phyloP scores from a whole-genome alignment of 176 grass and related monocot genomes.

The Eragrostis curvula region DNA sequence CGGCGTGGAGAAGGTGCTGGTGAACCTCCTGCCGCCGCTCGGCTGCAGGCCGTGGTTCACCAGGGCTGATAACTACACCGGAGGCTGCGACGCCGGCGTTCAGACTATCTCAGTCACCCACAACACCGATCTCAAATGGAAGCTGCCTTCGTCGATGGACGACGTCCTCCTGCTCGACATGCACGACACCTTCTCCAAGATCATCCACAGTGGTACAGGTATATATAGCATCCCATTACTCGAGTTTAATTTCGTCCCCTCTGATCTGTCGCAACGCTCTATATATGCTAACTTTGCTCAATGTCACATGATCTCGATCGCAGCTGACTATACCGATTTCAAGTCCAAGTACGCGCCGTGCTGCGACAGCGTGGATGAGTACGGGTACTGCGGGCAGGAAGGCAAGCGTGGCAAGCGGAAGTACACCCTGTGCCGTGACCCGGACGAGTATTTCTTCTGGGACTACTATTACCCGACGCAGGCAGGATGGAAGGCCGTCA shows the following conservation, averaged over 20 bases:
- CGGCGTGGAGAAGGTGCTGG: constrained; percentile 46
- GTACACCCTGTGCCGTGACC: constrained; percentile 10
- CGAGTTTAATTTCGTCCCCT: too few species aligned
- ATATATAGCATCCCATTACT: too few species aligned
- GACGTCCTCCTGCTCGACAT: constrained; percentile 22
- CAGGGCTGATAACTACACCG: constrained; percentile 23
- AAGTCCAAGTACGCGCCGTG: constrained; percentile 35
- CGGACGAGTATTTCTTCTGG: constrained; percentile 48
- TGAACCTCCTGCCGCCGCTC: constrained; percentile 50
- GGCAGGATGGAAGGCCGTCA: constrained; percentile 43
- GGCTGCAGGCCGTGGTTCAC: constrained; percentile 49
- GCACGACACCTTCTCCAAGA: constrained; percentile 10
- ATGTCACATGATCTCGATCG: not conserved
- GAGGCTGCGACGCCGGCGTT: not conserved
- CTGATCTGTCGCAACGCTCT: too few species aligned
- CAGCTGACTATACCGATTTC: not conserved
- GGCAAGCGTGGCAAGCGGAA: not conserved
- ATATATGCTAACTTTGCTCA: too few species aligned
- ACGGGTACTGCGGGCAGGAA: constrained; percentile 31
- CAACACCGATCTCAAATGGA: constrained; percentile 15
- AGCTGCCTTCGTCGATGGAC: not conserved
- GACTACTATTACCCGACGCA: constrained; percentile 54
- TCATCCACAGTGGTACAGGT: not conserved
- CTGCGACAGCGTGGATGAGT: constrained; percentile 36
- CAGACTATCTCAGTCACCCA: not conserved